Evolutionary conservation across 257 asterid species (phyloP), one percentile per base, ranked within the genome.

Genomic region (Rauvolfia tetraphylla): DNA sequence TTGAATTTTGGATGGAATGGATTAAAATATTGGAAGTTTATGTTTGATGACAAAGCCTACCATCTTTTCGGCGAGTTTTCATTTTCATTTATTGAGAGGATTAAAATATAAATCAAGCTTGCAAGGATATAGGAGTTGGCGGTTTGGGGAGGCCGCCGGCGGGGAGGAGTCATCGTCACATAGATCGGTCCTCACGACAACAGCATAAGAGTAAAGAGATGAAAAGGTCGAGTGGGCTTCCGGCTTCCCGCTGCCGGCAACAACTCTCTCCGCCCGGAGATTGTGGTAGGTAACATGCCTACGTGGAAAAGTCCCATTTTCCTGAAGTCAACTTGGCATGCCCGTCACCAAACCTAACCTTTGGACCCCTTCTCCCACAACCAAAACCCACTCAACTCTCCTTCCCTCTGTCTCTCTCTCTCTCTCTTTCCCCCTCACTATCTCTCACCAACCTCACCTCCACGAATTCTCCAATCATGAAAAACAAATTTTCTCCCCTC

Each of bases 361-460:
- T n/a, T 51, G 74, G 71, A 63, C 80, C 79, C 78, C 53, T 58
- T 63, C 54, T 53, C 62, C 79, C 80, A 68, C 81, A 74, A 72
- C 83, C 86, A 81, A 73, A 15, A 7, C 79, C 51, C 74, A 68
- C 1, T 22, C 12, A 59, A 6, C 56, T 74, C 85, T 34, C 68
- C n/a, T n/a, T n/a, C 68, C 29, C 63, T 46, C 39, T 39, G n/a
- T n/a, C n/a, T n/a, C n/a, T n/a, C n/a, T 2, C 56, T 17, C 68
- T 10, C 56, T 74, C 85, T 34, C 68, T n/a, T n/a, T n/a, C 68
- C 29, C 63, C 31, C 39, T 39, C 69, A 5, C 53, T 8, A 13
- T 25, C 58, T 83, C 90, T 86, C 83, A 88, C 95, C 97, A 84
- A 91, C 57, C 90, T 68, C 90, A 84, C 82, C 71, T 36, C 31